phyloP scores from a whole-genome alignment of 2,329 filamentous ascomycete species.

The Cordyceps farinosa region DNA sequence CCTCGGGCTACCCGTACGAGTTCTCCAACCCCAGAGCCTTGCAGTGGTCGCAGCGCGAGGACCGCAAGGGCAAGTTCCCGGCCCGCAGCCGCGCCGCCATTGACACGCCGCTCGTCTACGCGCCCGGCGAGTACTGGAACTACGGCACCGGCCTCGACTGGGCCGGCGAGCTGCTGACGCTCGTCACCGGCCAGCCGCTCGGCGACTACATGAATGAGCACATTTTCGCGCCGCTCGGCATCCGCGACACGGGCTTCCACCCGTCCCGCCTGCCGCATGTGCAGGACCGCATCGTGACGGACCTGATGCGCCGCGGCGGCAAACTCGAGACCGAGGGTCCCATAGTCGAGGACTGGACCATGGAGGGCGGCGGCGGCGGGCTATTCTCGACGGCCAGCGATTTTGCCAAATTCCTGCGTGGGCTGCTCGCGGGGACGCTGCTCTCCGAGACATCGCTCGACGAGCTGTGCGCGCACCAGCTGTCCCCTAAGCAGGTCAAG shows the following conservation, averaged over 20 bases:
- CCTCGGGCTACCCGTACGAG: conserved; percentile 45
- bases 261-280: conserved; percentile 28
- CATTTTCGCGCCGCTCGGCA: conserved; percentile 36
- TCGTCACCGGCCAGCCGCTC: conserved; percentile 35
- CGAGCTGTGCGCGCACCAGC: conserved; percentile 40
- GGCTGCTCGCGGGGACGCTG: conserved; percentile 31
- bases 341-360: conserved; percentile 28
- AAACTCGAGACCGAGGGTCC: conserved; percentile 17
- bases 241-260: conserved; percentile 37
- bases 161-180: conserved; percentile 43
- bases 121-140: conserved; percentile 45
- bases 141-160: conserved; percentile 48
- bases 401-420: conserved; percentile 35
- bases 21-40: conserved; percentile 35
- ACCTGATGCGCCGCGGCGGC: conserved; percentile 23
- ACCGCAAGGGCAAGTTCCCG: conserved; percentile 31
- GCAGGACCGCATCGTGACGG: conserved; percentile 22
- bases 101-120: conserved; percentile 41
- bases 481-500: conserved; percentile 29
- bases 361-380: conserved; percentile 43
- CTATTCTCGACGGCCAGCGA: conserved; percentile 41
- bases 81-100: conserved; percentile 36
- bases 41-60: conserved; percentile 37
- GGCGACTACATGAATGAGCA: conserved; percentile 36
- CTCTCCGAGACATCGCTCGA: conserved; percentile 29